Percentiles rank a stretch among this genome's conserved stretches.
Evolutionary conservation across 208 protist genomes (phyloP).

Genomic region (Crithidia acanthocephali): DNA sequence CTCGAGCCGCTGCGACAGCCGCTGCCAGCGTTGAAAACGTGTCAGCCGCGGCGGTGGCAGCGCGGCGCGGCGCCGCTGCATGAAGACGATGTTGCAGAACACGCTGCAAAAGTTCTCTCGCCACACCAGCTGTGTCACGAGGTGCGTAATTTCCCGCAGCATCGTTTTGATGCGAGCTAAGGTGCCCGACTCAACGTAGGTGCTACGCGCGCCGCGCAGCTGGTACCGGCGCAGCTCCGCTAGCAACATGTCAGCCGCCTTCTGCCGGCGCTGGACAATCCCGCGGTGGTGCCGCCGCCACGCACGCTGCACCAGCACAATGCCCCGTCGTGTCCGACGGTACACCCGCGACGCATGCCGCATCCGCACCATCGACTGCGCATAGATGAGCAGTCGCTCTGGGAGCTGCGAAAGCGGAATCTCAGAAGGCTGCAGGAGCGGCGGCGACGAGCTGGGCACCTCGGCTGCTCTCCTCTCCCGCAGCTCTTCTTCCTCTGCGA

Average conservation of each 20-base stretch:
- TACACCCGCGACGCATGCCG: slow-evolving; percentile 12
- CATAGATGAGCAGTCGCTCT: slow-evolving; percentile 15
- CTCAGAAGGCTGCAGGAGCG: background rate
- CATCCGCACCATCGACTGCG: slow-evolving; percentile 21
- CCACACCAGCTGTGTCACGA: slow-evolving; percentile 73
- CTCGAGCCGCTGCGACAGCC: slow-evolving; percentile 18
- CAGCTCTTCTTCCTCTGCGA: background rate
- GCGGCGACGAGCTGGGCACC: background rate
- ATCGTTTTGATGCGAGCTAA: slow-evolving; percentile 25
- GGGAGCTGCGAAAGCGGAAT: slow-evolving; percentile 8
- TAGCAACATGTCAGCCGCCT: slow-evolving; percentile 22
- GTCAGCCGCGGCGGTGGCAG: slow-evolving; percentile 10
- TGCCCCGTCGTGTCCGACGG: background rate
- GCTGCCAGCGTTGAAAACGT: slow-evolving; percentile 25
- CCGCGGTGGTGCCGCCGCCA: slow-evolving; percentile 16
- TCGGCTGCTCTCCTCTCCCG: background rate
- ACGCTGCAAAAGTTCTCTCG: slow-evolving; percentile 79
- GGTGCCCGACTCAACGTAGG: slow-evolving; percentile 21
- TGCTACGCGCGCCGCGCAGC: slow-evolving; percentile 1
- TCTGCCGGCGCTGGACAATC: background rate
- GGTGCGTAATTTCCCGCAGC: slow-evolving; percentile 37
- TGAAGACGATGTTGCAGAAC: slow-evolving; percentile 60
- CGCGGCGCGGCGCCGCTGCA: slow-evolving; percentile 21
- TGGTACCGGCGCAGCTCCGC: slow-evolving; percentile 14
- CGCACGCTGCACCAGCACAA: slow-evolving; percentile 10